These are phyloP conservation scores for Candida sp. DNA, from an alignment of 1,139 yeast genomes.

Conservation along the genomic window DNA sequence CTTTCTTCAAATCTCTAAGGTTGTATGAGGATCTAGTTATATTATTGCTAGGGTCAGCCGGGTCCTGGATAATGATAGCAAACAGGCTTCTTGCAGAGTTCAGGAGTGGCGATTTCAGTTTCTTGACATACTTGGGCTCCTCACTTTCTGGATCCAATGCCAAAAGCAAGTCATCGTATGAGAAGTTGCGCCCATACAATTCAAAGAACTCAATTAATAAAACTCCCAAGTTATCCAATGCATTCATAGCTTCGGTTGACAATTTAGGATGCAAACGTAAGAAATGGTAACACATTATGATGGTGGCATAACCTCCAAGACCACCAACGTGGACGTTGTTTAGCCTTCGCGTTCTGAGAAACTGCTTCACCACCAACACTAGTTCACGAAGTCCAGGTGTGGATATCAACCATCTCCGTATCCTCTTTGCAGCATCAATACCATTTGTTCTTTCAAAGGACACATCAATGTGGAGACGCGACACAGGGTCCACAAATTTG, in stretches of 20 bases:
- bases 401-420: constrained; percentile 71
- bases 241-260: constrained; percentile 66
- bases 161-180: constrained; percentile 79
- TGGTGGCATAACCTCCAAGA: constrained; percentile 92
- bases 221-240: constrained; percentile 83
- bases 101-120: constrained; percentile 57
- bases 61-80: constrained; percentile 85
- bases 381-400: constrained; percentile 88
- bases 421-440: constrained; percentile 80
- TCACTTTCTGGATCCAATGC: constrained; percentile 58
- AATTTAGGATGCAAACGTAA: constrained; percentile 81
- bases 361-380: constrained; percentile 86
- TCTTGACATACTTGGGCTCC: constrained; percentile 58
- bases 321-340: constrained; percentile 98
- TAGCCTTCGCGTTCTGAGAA: constrained; percentile 75
- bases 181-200: constrained; percentile 91
- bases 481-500: constrained; percentile 79
- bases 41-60: constrained; percentile 82
- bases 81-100: constrained; percentile 61
- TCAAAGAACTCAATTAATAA: constrained; percentile 92
- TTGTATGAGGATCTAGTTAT: constrained; percentile 89
- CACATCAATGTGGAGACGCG: constrained; percentile 83
- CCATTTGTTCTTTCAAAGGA: constrained; percentile 94
- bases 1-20: constrained; percentile 77
- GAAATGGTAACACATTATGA: constrained; percentile 86